Base-by-base conservation (phyloP, 2,329 filamentous ascomycete genomes). In the Trichoderma atroviride region DNA sequence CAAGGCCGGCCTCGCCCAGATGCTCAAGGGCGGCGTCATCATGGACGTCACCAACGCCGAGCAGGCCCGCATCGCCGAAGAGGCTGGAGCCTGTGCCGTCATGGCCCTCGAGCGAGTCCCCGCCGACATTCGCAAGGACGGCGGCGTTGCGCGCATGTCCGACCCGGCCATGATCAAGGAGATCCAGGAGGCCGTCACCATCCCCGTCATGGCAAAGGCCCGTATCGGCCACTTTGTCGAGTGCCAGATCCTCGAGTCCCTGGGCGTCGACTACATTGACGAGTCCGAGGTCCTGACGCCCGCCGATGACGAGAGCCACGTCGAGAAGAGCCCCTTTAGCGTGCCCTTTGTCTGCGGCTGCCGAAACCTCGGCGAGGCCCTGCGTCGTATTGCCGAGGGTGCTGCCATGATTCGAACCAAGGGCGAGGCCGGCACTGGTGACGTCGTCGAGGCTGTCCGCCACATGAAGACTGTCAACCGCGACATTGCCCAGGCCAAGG, bases 361-460 rank as follows among this genome's bases (percentile, higher is more conserved):
- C 87, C 88, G 95, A 72, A 94, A 97, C 85, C 86, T 98, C 14
- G 94, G 94, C 71, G 96, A 99, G 85, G 96, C 96, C 19, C 88
- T 99, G 68, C 88, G 96, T 72, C 88, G 96, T 72, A 94, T 99
- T 77, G 88, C 89, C 72, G 96, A 98, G 84, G 96, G 96, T 72
- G 96, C 96, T 11, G 95, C 95, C 77, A 98, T 99, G 95, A 97
- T 99, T 83, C 91, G 96, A 76, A 99, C 96, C 73, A 99, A 98
- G 86, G 96, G 96, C 73, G 96, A 99, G 84, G 96, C 96, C 47
- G 96, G 96, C 72, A 98, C 96, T 0, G 96, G 96, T 72, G 96
- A 99, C 79, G 93, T 99, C 64, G 92, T 98, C 76, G 95, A 98
- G 85, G 96, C 96, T 24, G 95, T 98, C 60, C 90, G 92, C 78